Conservation (phyloP, 805 yeast genomes). For the Debaryomyces prosopidis region DNA sequence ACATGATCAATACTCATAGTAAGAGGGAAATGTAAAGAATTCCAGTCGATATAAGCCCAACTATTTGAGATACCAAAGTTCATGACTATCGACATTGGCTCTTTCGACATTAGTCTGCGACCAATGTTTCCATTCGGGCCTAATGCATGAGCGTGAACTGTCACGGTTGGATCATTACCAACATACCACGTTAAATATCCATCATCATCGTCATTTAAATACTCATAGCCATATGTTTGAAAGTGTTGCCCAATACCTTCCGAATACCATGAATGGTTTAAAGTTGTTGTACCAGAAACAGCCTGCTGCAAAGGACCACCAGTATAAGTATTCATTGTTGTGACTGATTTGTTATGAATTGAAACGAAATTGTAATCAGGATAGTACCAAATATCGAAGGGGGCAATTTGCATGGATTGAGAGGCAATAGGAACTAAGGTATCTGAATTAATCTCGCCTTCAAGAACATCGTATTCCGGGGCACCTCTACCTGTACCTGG, state of each 20-base stretch:
- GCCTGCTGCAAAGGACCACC: conserved; percentile 97
- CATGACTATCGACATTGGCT: conserved; percentile 88
- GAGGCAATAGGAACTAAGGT: conserved; percentile 69
- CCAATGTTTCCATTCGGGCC: conserved; percentile 91
- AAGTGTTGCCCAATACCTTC: conserved; percentile 58
- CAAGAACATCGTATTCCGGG: conserved; percentile 83
- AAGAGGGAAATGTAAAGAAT: conserved; percentile 73
- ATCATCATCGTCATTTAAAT: conserved; percentile 56
- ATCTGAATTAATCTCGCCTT: conserved; percentile 70
- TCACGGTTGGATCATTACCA: conserved; percentile 76
- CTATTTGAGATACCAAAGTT: conserved; percentile 88
- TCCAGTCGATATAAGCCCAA: conserved; percentile 96
- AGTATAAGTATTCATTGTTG: conserved; percentile 81
- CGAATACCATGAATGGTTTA: conserved; percentile 77
- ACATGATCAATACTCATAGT: conserved; percentile 80
- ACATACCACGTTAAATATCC: conserved; percentile 89
- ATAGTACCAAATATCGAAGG: conserved; percentile 90
- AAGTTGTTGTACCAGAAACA: conserved; percentile 74
- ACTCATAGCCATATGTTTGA: conserved; percentile 80
- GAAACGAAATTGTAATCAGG: conserved; percentile 85
- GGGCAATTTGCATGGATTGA: conserved; percentile 91
- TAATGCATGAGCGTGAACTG: conserved; percentile 70
- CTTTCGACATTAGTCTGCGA: conserved; percentile 79
- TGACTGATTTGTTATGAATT: conserved; percentile 64
- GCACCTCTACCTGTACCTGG: conserved; percentile 41